Evolutionary conservation across 2,329 filamentous ascomycete genomes (phyloP).

Genomic region (Verticillium alfalfae): DNA sequence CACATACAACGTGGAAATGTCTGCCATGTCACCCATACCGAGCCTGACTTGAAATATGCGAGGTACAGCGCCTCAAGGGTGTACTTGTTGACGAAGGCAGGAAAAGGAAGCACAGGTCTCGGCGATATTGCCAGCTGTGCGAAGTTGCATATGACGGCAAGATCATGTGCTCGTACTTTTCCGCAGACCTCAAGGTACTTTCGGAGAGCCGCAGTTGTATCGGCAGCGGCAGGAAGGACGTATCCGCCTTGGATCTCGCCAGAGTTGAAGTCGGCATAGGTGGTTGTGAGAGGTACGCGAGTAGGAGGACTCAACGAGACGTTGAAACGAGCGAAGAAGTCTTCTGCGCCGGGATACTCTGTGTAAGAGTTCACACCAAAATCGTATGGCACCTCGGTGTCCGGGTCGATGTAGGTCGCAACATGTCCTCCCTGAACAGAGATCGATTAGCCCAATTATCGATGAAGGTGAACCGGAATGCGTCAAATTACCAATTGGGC

Average conservation of each 20-base stretch:
- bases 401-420: conserved; percentile 38
- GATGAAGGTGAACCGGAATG: neutral
- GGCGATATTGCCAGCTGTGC: conserved; percentile 22
- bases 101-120: conserved; percentile 37
- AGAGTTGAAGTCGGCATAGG: conserved; percentile 26
- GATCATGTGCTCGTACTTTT: conserved; percentile 22
- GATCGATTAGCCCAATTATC: conserved; percentile 6
- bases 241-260: conserved; percentile 16
- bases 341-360: conserved; percentile 28
- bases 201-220: conserved; percentile 16
- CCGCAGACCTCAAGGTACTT: conserved; percentile 20
- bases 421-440: conserved; percentile 40
- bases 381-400: conserved; percentile 24
- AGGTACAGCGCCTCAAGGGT: conserved; percentile 30
- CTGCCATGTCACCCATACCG: conserved; percentile 36
- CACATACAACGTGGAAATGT: conserved; percentile 36
- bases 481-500: conserved; percentile 18
- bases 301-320: conserved; percentile 20
- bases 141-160: conserved; percentile 30
- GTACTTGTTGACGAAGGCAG: conserved; percentile 41
- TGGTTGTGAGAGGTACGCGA: conserved; percentile 18
- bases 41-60: conserved; percentile 33
- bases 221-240: conserved; percentile 14
- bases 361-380: conserved; percentile 30
- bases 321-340: conserved; percentile 39